phyloP scores from a whole-genome alignment of 176 grass and related monocot species.

The Carex scoparia region DNA sequence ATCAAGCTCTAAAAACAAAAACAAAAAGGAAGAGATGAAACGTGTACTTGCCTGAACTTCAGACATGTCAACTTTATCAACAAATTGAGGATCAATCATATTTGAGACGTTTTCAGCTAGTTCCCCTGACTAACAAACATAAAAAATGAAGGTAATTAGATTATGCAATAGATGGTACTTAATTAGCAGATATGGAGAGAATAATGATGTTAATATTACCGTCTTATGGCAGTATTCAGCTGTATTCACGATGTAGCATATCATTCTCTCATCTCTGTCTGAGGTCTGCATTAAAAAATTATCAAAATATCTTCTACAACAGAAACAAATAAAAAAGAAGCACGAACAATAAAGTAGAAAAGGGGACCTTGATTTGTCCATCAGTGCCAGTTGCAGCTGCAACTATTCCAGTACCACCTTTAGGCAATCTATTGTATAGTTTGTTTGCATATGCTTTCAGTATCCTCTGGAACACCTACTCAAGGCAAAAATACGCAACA shows the following conservation, averaged over 20 bases:
- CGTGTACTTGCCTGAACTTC: conserved; percentile 78
- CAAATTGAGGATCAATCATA: conserved; percentile 83
- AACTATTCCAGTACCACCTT: conserved; percentile 91
- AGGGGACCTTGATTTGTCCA: conserved; percentile 77
- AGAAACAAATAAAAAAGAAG: neutral
- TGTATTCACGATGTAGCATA: conserved; percentile 96
- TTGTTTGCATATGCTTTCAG: conserved; percentile 89
- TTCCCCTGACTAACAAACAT: conserved; percentile 60
- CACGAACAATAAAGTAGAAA: neutral
- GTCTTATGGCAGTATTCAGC: conserved; percentile 99
- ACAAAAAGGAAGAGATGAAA: conserved; percentile 14
- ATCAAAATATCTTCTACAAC: conserved; percentile 18
- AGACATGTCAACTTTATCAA: conserved; percentile 91
- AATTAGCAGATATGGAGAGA: neutral
- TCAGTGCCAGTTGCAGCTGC: conserved; percentile 96
- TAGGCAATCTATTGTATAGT: conserved; percentile 77
- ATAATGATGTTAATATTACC: conserved; percentile 40
- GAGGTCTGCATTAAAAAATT: conserved; percentile 67
- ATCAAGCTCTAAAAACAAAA: neutral
- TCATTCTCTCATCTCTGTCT: conserved; percentile 92
- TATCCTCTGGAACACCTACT: conserved; percentile 95
- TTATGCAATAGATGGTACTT: neutral
- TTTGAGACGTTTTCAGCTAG: conserved; percentile 96
- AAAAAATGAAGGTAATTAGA: conserved; percentile 6
- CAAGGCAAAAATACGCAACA: neutral